A percentile compares a stretch with the other conserved stretches of the same genome.
Evolutionary conservation across 1,284 basidiomycete species (phyloP).

Genomic region (Cryptococcus depauperatus): DNA sequence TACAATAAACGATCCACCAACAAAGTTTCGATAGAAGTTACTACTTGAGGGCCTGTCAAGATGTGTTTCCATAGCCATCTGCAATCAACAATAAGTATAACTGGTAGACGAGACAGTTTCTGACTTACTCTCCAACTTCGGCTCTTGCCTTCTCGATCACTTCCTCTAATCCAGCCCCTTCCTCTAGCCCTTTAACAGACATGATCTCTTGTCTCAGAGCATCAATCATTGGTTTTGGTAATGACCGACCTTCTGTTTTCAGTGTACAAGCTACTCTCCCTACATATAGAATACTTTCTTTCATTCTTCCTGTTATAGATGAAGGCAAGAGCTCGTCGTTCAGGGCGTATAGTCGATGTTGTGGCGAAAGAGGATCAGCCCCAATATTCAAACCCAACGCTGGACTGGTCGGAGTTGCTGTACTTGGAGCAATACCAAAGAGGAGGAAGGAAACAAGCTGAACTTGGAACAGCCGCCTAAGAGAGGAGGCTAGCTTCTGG

Average conservation of each 20-base stretch:
- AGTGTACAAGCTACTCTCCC: slow-evolving; percentile 79
- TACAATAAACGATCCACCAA: slow-evolving; percentile 40
- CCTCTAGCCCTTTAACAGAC: slow-evolving; percentile 56
- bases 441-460: slow-evolving; percentile 70
- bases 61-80: slow-evolving; percentile 82
- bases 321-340: slow-evolving; percentile 62
- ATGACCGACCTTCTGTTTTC: slow-evolving; percentile 63
- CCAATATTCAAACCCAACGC: slow-evolving; percentile 51
- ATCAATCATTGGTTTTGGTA: slow-evolving; percentile 58
- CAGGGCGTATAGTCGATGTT: slow-evolving; percentile 39
- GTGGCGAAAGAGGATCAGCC: slow-evolving; percentile 39
- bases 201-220: slow-evolving; percentile 60
- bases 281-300: slow-evolving; percentile 74
- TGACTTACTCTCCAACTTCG: slow-evolving; percentile 37
- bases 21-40: slow-evolving; percentile 64
- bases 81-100: too few relatives aligned
- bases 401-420: slow-evolving; percentile 54
- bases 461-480: slow-evolving; percentile 69
- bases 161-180: slow-evolving; percentile 64
- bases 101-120: too few relatives aligned
- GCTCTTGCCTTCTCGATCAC: slow-evolving; percentile 49
- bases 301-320: slow-evolving; percentile 60
- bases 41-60: slow-evolving; percentile 70
- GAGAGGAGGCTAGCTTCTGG: slow-evolving; percentile 56
- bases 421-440: slow-evolving; percentile 53